A percentile compares a stretch with the other conserved stretches of the same genome.
phyloP scores from a whole-genome alignment of 192 early-diverging fungal genomes.

The Paraglomus occultum region DNA sequence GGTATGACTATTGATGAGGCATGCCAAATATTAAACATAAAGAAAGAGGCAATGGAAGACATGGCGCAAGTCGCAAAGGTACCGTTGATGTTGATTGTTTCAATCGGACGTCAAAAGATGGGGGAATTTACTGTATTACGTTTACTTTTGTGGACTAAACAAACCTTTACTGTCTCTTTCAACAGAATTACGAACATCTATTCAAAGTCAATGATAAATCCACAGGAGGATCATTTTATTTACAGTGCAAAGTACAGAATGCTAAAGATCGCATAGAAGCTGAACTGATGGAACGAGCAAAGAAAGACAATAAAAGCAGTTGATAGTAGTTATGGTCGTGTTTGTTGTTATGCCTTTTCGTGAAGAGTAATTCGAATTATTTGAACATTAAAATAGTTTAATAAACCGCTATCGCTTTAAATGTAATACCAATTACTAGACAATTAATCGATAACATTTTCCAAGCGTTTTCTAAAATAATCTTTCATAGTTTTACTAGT shows the following conservation, averaged over 20 bases:
- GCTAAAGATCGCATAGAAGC: slow-evolving; percentile 94
- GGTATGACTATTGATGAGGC: slow-evolving; percentile 92
- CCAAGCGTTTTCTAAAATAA: no score
- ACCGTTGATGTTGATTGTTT: neutral
- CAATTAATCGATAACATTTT: no score
- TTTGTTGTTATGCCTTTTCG: no score
- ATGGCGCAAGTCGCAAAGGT: slow-evolving; percentile 51
- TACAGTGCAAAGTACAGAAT: slow-evolving; percentile 90
- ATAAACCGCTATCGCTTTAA: no score
- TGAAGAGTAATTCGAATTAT: no score
- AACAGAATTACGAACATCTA: slow-evolving; percentile 80
- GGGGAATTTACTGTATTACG: neutral
- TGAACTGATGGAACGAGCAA: slow-evolving; percentile 68
- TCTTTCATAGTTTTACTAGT: no score
- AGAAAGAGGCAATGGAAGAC: slow-evolving; percentile 53
- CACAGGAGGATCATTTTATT: slow-evolving; percentile 87
- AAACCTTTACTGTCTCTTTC: neutral
- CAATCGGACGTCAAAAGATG: no score
- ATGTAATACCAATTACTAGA: no score
- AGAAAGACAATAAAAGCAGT: slow-evolving; percentile 25
- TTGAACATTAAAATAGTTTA: no score
- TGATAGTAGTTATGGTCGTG: no score
- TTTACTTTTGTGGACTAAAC: neutral
- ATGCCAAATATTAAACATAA: slow-evolving; percentile 83
- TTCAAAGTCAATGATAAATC: slow-evolving; percentile 85